Percentiles rank a stretch among this genome's conserved stretches.
phyloP scores from a whole-genome alignment of 768 basidiomycete genomes.

The Phaeotremella fagi region DNA sequence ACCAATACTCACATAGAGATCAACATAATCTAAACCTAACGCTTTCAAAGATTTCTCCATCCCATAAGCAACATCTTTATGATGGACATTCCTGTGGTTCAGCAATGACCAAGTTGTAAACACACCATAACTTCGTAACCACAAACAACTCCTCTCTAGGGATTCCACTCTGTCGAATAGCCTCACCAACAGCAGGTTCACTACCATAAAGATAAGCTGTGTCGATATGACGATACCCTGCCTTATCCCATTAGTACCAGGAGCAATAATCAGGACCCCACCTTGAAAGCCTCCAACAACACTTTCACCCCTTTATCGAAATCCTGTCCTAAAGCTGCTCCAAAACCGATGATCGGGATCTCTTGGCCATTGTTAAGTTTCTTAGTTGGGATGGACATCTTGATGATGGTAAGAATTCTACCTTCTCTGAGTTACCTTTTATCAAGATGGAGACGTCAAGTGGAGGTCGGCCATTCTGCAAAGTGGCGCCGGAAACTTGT shows the following conservation, averaged over 20 bases:
- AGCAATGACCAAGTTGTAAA: background rate
- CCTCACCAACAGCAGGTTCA: constrained; percentile 7
- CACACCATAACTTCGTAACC: constrained; percentile 8
- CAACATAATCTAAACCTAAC: constrained; percentile 54
- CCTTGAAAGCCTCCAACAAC: background rate
- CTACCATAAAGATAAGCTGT: constrained; percentile 8
- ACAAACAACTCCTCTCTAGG: constrained; percentile 5
- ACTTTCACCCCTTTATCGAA: background rate
- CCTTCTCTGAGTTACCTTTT: no score
- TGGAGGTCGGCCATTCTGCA: no score
- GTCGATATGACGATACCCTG: background rate
- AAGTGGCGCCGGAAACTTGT: no score
- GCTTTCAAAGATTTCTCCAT: constrained; percentile 52
- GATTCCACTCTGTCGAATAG: constrained; percentile 5
- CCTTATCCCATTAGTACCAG: background rate
- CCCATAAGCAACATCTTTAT: constrained; percentile 49
- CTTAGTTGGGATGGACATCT: background rate
- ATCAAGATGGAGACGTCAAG: no score
- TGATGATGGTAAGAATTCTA: no score
- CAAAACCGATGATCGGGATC: constrained; percentile 44
- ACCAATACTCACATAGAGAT: constrained; percentile 45
- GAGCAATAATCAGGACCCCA: background rate
- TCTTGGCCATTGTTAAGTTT: constrained; percentile 45
- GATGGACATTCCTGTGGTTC: constrained; percentile 28
- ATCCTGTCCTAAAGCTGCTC: constrained; percentile 13